These are phyloP conservation scores for Tetratostichococcus sp. DNA, from an alignment of 139 green algal genomes.

Conservation along the genomic window DNA sequence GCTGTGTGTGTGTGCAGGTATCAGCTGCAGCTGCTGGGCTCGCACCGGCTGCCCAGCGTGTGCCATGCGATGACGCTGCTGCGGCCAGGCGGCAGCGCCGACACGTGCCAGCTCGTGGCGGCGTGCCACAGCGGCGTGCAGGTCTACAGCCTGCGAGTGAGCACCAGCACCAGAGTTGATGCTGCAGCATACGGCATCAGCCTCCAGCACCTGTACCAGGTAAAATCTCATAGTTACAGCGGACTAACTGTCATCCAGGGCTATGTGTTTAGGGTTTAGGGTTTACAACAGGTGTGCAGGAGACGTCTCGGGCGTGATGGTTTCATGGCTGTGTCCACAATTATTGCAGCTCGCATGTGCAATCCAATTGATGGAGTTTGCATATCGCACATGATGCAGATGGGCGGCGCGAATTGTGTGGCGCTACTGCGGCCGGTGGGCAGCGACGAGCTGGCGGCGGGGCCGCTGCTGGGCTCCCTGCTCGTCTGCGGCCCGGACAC, in stretches of 20 bases:
- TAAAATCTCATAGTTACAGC: too few species aligned
- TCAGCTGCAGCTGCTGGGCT: neutral
- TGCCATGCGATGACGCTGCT: neutral
- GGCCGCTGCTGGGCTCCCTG: neutral
- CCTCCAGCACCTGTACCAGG: neutral
- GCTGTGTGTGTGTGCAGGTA: neutral
- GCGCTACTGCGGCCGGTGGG: neutral
- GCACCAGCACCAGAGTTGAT: neutral
- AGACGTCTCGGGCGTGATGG: too few species aligned
- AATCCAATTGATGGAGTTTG: too few species aligned
- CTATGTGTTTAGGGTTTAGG: neutral
- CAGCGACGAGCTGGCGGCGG: neutral
- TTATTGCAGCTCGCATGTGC: too few species aligned
- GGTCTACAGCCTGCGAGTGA: neutral
- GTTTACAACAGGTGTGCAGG: too few species aligned
- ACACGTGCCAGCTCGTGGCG: neutral
- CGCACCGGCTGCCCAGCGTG: neutral
- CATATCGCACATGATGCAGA: neutral
- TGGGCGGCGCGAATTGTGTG: neutral
- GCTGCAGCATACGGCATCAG: neutral
- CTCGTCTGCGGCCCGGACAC: neutral
- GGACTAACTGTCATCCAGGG: too few species aligned
- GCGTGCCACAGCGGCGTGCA: neutral
- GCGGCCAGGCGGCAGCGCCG: too few species aligned
- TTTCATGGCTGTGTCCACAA: too few species aligned